Evolutionary conservation across 2,329 filamentous ascomycete genomes (phyloP), one percentile per base, ranked within the genome.

Genomic region (Teratosphaeria pseudoeucalypti): DNA sequence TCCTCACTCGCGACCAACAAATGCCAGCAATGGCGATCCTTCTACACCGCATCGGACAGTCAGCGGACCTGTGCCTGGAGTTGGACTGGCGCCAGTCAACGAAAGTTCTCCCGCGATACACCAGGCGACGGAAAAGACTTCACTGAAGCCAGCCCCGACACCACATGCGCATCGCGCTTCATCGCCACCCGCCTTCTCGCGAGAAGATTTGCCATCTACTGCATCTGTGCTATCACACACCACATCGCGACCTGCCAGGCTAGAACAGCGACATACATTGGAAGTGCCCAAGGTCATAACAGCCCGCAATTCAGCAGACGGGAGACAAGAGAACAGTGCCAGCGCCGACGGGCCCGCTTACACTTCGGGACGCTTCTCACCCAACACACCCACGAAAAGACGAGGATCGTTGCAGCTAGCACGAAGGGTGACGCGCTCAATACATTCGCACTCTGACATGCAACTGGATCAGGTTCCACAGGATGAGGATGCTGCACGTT

Each of bases 401-500:
- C 82, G 92, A 66, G 85, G 88, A 9, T 99, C 94, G n/a, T 79
- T 96, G 63, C 92, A 83, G 64, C 77, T 97, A 58, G 89, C 82
- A 57, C 83, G 92, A 69, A 84, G 90, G 62, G 86, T 87, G 62
- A 96, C 92, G 27, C 83, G 90, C 63, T 95, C 90, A 6, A 84
- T 95, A 70, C 86, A 92, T 68, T 94, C 90, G 10, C 62, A 62
- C 23, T 65, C 65, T 14, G 92, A 97, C 67, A 78, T 86, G 68
- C 87, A 89, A 55, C 81, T 90, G 39, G 92, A 97, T 66, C 92
- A 96, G 67, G 78, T 92, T 23, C 81, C 86, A 2, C 89, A 87
- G 19, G 92, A 97, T 70, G 92, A 96, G 67, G 92, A 97, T 70
- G 91, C 92, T 43, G 82, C 89, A 60, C 84, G 91, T 59, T 97